These are phyloP conservation scores for Podochytrium sp. DNA, from an alignment of 192 early-diverging fungal genomes.

Conservation along the genomic window DNA sequence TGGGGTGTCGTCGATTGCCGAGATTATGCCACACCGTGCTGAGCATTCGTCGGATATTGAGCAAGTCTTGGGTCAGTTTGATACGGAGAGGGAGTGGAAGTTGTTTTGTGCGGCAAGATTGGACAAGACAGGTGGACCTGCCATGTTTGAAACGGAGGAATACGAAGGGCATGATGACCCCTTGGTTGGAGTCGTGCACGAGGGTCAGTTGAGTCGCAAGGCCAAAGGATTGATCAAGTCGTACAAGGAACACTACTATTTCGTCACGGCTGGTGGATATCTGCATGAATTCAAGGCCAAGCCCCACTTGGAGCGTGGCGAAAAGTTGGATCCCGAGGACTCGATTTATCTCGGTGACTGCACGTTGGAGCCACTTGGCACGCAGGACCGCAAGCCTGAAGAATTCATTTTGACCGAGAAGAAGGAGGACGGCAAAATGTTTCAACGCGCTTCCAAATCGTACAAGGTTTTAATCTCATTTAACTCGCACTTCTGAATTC, in stretches of 20 bases:
- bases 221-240: conserved; percentile 20
- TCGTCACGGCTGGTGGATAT: conserved; percentile 29
- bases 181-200: conserved; percentile 22
- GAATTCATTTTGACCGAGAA: conserved; percentile 28
- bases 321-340: not conserved
- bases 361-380: conserved; percentile 17
- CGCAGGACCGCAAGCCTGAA: conserved; percentile 26
- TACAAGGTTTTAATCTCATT: conserved; percentile 26
- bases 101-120: conserved; percentile 4
- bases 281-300: conserved; percentile 25
- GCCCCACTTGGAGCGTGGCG: conserved; percentile 17
- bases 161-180: conserved; percentile 30
- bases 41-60: conserved; percentile 14
- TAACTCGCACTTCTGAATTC: too few relatives aligned
- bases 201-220: conserved; percentile 14
- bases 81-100: conserved; percentile 27
- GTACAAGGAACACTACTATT: conserved; percentile 33
- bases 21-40: conserved; percentile 15
- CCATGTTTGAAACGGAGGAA: conserved; percentile 24
- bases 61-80: not conserved
- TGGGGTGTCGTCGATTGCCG: conserved; percentile 12
- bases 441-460: not conserved
- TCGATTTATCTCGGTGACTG: conserved; percentile 24
- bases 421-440: conserved; percentile 26
- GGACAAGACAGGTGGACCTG: conserved; percentile 16